phyloP scores from a whole-genome alignment of 768 basidiomycete genomes.

The Rubroboletus satanas region DNA sequence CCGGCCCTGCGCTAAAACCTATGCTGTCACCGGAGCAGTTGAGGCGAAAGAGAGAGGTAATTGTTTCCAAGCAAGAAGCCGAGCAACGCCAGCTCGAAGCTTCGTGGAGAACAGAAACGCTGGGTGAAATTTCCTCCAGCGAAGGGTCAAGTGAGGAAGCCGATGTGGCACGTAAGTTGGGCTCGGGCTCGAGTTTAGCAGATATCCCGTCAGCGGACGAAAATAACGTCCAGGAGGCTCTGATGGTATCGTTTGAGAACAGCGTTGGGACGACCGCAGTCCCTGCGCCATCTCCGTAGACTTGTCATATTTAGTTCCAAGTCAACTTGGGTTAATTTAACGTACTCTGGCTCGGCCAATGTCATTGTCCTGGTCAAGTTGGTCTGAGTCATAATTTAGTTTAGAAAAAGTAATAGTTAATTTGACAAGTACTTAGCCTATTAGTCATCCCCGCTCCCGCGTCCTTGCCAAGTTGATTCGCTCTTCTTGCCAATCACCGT shows the following conservation, averaged over 20 bases:
- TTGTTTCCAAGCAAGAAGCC: conserved; percentile 10
- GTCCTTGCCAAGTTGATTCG: conserved; percentile 19
- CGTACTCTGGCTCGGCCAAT: background rate
- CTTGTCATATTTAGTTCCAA: background rate
- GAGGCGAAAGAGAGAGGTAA: conserved; percentile 7
- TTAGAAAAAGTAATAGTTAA: conserved; percentile 1
- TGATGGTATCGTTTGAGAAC: background rate
- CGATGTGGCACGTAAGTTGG: background rate
- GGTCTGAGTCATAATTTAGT: background rate
- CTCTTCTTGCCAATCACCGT: conserved; percentile 27
- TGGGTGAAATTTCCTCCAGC: background rate
- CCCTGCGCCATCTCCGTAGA: background rate
- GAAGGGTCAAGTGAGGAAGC: background rate
- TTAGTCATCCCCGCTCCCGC: conserved; percentile 26
- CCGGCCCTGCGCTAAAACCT: background rate
- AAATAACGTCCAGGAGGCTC: background rate
- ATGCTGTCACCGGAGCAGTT: background rate
- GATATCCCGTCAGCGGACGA: background rate
- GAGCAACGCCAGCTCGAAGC: conserved; percentile 13
- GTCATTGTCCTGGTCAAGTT: too few species aligned
- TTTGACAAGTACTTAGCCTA: conserved; percentile 15
- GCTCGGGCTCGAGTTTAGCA: background rate
- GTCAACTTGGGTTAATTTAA: background rate
- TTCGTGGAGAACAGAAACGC: background rate
- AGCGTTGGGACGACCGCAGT: background rate